phyloP scores from a whole-genome alignment of 768 basidiomycete species.

The Gymnopilus junonius region DNA sequence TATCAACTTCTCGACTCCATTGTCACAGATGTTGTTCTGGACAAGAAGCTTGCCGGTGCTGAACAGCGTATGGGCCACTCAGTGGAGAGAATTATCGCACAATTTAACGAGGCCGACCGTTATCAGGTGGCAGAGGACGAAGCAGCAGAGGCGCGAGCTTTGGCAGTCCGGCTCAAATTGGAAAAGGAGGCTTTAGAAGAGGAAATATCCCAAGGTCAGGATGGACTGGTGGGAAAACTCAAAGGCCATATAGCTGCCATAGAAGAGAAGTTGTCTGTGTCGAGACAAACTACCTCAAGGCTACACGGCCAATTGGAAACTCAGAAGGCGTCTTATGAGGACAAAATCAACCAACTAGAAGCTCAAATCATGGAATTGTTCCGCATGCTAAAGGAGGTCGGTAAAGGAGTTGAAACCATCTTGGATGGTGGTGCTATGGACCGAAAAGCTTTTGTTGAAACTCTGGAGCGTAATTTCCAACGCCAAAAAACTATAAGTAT shows the following conservation, averaged over 20 bases:
- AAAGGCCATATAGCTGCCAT: constrained; percentile 70
- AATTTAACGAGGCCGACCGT: constrained; percentile 89
- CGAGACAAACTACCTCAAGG: constrained; percentile 76
- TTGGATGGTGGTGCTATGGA: constrained; percentile 76
- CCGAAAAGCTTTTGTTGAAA: constrained; percentile 74
- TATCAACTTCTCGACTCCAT: constrained; percentile 92
- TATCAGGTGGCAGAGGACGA: constrained; percentile 82
- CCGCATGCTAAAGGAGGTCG: constrained; percentile 88
- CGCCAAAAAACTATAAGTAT: constrained; percentile 84
- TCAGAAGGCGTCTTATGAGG: constrained; percentile 84
- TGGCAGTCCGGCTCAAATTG: constrained; percentile 66
- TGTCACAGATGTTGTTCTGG: constrained; percentile 89
- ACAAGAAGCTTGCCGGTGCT: constrained; percentile 85
- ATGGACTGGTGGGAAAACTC: constrained; percentile 83
- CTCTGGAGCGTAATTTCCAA: constrained; percentile 82
- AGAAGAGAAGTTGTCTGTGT: constrained; percentile 79
- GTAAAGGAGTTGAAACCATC: constrained; percentile 76
- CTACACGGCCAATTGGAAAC: constrained; percentile 78
- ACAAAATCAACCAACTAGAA: constrained; percentile 86
- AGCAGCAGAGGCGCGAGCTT: constrained; percentile 65
- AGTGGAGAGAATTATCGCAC: constrained; percentile 85
- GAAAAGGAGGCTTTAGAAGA: constrained; percentile 86
- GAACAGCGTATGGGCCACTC: constrained; percentile 88
- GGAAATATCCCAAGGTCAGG: constrained; percentile 79
- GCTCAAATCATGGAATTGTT: constrained; percentile 93